phyloP scores from a whole-genome alignment of 352 stramenopile species.

The Phytophthora cryptogea region DNA sequence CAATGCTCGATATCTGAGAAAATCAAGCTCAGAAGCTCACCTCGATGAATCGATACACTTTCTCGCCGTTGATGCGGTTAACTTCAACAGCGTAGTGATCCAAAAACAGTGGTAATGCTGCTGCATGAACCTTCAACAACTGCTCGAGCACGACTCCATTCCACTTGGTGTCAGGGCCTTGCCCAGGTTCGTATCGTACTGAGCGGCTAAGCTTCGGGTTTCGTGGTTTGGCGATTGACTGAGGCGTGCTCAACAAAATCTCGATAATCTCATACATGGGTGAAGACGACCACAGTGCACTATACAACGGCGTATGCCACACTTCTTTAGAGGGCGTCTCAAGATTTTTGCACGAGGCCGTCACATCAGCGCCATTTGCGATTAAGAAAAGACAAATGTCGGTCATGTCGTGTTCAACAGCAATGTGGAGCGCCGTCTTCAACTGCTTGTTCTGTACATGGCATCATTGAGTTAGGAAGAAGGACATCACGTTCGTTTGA shows the following conservation, averaged over 20 bases:
- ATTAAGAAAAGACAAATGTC: slow-evolving; percentile 50
- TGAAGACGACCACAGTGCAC: slow-evolving; percentile 39
- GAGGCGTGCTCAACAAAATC: slow-evolving; percentile 46
- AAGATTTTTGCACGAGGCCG: slow-evolving; percentile 45
- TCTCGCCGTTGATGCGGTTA: slow-evolving; percentile 54
- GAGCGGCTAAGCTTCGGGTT: slow-evolving; percentile 42
- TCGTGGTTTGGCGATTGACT: slow-evolving; percentile 47
- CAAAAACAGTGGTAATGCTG: slow-evolving; percentile 45
- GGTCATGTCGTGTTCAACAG: slow-evolving; percentile 44
- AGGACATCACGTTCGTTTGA: not conserved
- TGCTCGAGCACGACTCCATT: slow-evolving; percentile 47
- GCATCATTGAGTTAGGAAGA: not conserved
- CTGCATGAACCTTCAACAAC: slow-evolving; percentile 44
- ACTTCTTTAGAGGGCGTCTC: slow-evolving; percentile 35
- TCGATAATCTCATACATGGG: slow-evolving; percentile 53
- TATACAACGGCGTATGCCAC: slow-evolving; percentile 56
- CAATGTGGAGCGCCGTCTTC: slow-evolving; percentile 53
- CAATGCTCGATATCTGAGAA: not conserved
- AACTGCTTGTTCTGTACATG: slow-evolving; percentile 49
- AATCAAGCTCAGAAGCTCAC: slow-evolving; percentile 18
- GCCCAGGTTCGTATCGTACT: slow-evolving; percentile 26
- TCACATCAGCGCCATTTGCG: slow-evolving; percentile 44
- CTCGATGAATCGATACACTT: slow-evolving; percentile 48
- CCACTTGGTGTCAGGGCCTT: slow-evolving; percentile 44
- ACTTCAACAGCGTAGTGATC: slow-evolving; percentile 54